Conservation (phyloP, 495 filamentous ascomycete genomes). For the Staphylotrichum tortipilum region DNA sequence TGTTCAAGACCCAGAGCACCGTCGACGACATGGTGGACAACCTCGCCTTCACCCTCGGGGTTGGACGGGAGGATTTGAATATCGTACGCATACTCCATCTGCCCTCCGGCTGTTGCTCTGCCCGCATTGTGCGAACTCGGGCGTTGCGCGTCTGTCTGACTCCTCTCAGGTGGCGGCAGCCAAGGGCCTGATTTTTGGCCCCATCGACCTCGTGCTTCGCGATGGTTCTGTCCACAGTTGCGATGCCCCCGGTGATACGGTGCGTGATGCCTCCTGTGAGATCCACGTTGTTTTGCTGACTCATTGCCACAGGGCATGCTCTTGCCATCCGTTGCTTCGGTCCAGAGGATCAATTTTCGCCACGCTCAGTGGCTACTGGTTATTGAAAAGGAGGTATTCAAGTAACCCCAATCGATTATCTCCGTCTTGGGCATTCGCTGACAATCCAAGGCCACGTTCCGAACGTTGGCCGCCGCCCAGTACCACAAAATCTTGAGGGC, state of each 20-base stretch:
- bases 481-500: conserved; percentile 12
- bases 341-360: conserved; percentile 46
- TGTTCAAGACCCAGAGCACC: conserved; percentile 66
- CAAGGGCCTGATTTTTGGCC: conserved; percentile 33
- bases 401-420: not conserved
- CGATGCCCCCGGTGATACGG: not conserved
- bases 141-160: too few species aligned
- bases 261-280: too few species aligned
- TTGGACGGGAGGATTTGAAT: conserved; percentile 54
- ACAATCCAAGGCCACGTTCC: conserved; percentile 63
- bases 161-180: conserved; percentile 49
- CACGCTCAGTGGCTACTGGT: conserved; percentile 64
- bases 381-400: conserved; percentile 79
- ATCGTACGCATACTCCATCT: conserved; percentile 57
- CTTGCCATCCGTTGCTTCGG: conserved; percentile 51
- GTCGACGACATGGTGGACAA: conserved; percentile 79
- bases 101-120: too few species aligned
- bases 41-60: conserved; percentile 65
- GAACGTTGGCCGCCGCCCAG: conserved; percentile 30
- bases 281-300: not conserved
- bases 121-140: too few species aligned
- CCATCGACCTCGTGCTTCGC: conserved; percentile 15
- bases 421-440: conserved; percentile 4
- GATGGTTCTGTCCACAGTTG: conserved; percentile 24
- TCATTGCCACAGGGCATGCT: conserved; percentile 49